Base-by-base conservation (phyloP, 1,284 basidiomycete species). In the Irpex rosettiformis region DNA sequence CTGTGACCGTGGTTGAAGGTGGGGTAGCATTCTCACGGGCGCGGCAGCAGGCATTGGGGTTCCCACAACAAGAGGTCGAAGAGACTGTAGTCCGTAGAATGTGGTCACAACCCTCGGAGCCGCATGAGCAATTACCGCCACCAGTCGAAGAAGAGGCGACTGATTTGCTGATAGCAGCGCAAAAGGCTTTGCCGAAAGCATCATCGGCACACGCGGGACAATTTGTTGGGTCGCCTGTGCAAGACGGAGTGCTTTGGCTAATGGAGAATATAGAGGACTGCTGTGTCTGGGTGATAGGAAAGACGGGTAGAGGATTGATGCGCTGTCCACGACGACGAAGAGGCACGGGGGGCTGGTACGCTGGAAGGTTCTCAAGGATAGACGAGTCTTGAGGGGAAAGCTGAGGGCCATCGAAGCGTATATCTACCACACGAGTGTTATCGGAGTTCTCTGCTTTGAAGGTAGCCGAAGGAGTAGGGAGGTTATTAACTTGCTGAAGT, bases 151-250 rank as follows among this genome's bases (percentile, higher is more conserved):
- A 70, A 52, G 75, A 74, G 24, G 80, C 76, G 21, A 85, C 73
- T n/a, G 83, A 82, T 61, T 84, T 79, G 62, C 80, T 81, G 57
- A 93, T 82, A 29, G 89, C 89, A 45, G 81, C 80, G 69, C 93
- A 96, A 71, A 96, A 96, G 22, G 93, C 93, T 68, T 88, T 89
- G 22, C 93, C 93, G 63, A 93, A 93, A 22, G 80, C 79, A 70
- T 93, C 91, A 65, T 89, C 86, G 10, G 85, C 86, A 67, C 91
- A 93, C 8, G 90, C 91, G 60, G 81, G 69, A 69, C 91, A 93
- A 70, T 93, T 91, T 7, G 77, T 74, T 3, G 83, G 83, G 64
- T 85, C 83, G 8, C 83, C 83, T 13, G 83, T 81, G 67, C 83
- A 85, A 13, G 66, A 74, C 6, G 70, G 66, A 11, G 80, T 79